Base-by-base conservation (phyloP, 2,329 filamentous ascomycete genomes). In the Xylariales sp. region DNA sequence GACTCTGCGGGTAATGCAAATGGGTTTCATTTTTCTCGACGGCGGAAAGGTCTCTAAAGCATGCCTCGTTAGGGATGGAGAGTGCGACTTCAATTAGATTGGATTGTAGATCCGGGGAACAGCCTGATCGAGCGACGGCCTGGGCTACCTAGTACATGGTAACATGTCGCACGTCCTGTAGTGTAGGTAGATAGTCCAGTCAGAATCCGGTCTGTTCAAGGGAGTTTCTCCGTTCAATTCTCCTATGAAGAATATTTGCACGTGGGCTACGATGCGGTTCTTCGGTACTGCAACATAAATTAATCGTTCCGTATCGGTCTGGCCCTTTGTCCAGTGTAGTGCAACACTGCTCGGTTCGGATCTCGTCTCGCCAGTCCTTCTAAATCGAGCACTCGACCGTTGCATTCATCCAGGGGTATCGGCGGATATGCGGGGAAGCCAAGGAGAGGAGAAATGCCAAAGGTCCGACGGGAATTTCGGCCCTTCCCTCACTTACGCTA, bases 381-480 rank as follows among this genome's bases (percentile, higher is more conserved):
- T 32, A 43, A 45, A 45, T 45, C 12, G 12, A 32, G 23, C 28
- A 16, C 28, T 10, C 9, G n/a, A 28, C 49, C 55, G 46, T 53
- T 48, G 23, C 41, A 60, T 7, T 28, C 28, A 36, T 46, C 55
- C 53, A 45, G 56, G 56, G 54, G 18, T 34, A 50, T 52, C n/a
- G 14, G 41, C 49, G 62, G 62, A 60, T 65, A 54, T 32, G 55
- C 55, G 55, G 62, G 62, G 55, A 59, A 53, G 49, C 28, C 23
- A 46, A 28, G 54, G 39, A 10, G 9, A 43, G 49, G 9, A 43
- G 49, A 60, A 18, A 50, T 54, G 43, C n/a, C n/a, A 10, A 45
- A 41, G 54, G n/a, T 45, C 62, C 46, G 28, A 60, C 62, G 56
- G 62, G 55, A 65, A 39, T 49, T 59, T 65, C 62, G 62, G 62